Base-by-base conservation (phyloP, 2,329 filamentous ascomycete species). In the Trichoderma citrinoviride region DNA sequence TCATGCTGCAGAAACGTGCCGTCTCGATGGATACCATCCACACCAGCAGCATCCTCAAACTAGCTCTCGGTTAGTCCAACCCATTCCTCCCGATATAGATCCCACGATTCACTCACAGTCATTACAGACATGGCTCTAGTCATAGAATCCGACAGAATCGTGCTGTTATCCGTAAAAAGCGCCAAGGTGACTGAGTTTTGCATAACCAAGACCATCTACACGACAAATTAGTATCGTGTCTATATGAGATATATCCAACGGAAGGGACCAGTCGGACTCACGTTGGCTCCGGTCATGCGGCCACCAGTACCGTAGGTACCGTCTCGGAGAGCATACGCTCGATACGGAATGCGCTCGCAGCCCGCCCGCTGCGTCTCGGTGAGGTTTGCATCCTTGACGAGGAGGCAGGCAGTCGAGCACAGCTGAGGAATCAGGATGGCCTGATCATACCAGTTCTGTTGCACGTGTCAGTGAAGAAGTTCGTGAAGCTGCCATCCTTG, bases 361-460 rank as follows among this genome's bases (percentile, higher is more conserved):
- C 70, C 70, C 1, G 65, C 65, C 6, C 52, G 62, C 12, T 69
- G 67, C 10, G 50, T 50, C 21, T 66, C 61, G 1, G 68, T 67
- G 3, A 71, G 65, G 15, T 65, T 61, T 6, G 66, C 68, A 47
- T 68, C 67, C 33, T 67, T 68, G 46, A 69, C 50, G 10, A 71
- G 62, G 15, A 71, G 49, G 41, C 70, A 71, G 0, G 68, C 58
- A 2, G 64, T 68, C 25, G 70, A 70, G 46, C 66, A 68, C 7
- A 71, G 47, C 29, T 71, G 70, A 5, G 70, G 70, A 3, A 71
- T 69, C 41, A 71, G 25, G 10, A 71, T 70, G 2, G 66, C 68
- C 37, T 71, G 70, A 7, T 55, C 68, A 40, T 71, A 71, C 70
- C 70, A 71, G 21, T 71, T 71, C 70, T 71, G 7, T 5, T 23